These are phyloP conservation scores for Corylus heterophylla DNA, from an alignment of 306 rosid species.

Conservation along the genomic window DNA sequence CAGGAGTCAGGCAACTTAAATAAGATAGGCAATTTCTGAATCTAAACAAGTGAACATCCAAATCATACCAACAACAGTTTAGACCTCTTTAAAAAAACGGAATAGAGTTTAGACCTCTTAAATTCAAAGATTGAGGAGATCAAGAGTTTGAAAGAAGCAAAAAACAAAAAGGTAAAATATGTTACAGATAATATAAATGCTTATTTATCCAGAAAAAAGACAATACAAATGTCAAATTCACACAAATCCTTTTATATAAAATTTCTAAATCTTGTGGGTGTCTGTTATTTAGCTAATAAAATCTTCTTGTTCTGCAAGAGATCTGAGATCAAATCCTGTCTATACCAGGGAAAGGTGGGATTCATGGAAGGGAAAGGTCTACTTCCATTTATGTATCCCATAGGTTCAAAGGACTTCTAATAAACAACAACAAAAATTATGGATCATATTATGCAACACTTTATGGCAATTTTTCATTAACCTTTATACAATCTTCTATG, in stretches of 20 bases:
- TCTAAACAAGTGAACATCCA: conserved; percentile 6
- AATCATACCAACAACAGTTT: background rate
- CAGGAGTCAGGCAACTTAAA: conserved; percentile 15
- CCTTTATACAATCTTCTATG: background rate
- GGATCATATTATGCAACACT: too few relatives aligned
- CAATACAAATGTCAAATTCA: background rate
- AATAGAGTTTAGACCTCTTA: too few relatives aligned
- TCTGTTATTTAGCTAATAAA: background rate
- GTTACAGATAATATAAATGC: background rate
- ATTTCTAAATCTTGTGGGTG: background rate
- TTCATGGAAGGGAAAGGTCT: background rate
- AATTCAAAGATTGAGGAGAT: background rate
- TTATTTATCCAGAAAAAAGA: background rate
- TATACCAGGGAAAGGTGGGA: background rate
- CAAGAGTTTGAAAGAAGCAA: background rate
- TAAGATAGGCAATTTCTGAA: conserved; percentile 13
- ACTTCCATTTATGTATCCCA: too few relatives aligned
- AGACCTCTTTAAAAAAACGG: background rate
- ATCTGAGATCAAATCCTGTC: background rate
- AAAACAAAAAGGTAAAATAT: too few relatives aligned
- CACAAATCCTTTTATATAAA: background rate
- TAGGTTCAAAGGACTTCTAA: background rate
- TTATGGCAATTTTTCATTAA: too few relatives aligned
- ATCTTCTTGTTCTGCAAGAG: background rate
- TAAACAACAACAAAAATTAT: too few relatives aligned